Evolutionary conservation across 768 basidiomycete genomes (phyloP), one percentile per base, ranked within the genome.

Genomic region (Phaeotremella fagi): DNA sequence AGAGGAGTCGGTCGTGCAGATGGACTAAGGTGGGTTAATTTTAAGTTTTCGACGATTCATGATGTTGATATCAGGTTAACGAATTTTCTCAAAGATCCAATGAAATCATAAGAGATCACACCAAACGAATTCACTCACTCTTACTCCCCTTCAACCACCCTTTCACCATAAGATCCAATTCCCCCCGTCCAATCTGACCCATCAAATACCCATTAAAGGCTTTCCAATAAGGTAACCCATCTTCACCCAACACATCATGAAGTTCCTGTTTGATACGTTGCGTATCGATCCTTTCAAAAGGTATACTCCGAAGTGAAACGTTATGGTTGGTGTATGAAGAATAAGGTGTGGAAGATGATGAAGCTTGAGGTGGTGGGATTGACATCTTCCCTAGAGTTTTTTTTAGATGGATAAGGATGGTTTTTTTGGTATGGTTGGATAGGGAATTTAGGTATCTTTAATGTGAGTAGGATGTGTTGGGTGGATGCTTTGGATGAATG

Each of bases 171-270:
- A 45, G 50, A 29, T 52, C 55, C 51, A 70, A 31, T 37, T 70
- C 68, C 6, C 46, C 41, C 25, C 56, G 37, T 20, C 58, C 63
- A n/a, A 70, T 26, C 45, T 67, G 65, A 25, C 66, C 68, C 25
- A 65, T 41, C n/a, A 70, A 42, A 54, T 70, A 70, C 46, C 60
- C 68, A 53, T 70, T 64, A 26, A 70, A 27, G 18, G 68, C 66
- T 36, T 67, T 70, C 68, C 68, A 70, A 38, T 70, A 70, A n/a
- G 65, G 56, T 55, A 70, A 35, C 3, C 68, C 68, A 57, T 67
- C 50, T 48, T 64, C 65, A 2, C 68, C 68, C 15, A 70, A 45
- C 24, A 45, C 68, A 62, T 70, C 68, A 47, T 70, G 68, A n/a
- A 70, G 47, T 49, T 70, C 63, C 55, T 70, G 65, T 54, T 70